phyloP scores from a whole-genome alignment of 2,329 filamentous ascomycete species.

The Diatrype stigma region DNA sequence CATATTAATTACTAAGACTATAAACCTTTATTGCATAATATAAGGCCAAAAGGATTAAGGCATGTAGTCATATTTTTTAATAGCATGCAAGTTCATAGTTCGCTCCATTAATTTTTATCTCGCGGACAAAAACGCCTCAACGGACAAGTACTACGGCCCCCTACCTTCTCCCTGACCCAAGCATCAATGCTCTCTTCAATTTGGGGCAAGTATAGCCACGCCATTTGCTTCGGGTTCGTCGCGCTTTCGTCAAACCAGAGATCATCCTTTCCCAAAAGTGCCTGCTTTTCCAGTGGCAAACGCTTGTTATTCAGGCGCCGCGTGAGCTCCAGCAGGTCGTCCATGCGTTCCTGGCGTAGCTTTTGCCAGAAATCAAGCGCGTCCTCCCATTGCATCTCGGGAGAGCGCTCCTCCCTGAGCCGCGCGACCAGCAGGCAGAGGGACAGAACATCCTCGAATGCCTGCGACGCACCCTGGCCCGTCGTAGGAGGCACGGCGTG shows the following conservation, averaged over 20 bases:
- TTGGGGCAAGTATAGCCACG: conserved; percentile 15
- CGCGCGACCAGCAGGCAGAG: conserved; percentile 13
- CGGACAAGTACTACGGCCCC: too few relatives aligned
- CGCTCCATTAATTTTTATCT: too few relatives aligned
- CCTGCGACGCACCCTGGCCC: conserved; percentile 17
- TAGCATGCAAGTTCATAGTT: too few relatives aligned
- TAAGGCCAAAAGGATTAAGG: too few relatives aligned
- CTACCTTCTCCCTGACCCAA: conserved; percentile 1
- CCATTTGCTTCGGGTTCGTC: conserved; percentile 17
- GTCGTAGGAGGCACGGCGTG: conserved; percentile 18
- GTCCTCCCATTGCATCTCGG: conserved; percentile 8
- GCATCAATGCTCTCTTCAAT: conserved; percentile 11
- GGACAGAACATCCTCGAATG: conserved; percentile 18
- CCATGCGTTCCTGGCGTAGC: conserved; percentile 19
- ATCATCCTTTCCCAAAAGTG: conserved; percentile 9
- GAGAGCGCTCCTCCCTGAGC: conserved; percentile 1
- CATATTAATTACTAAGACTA: too few relatives aligned
- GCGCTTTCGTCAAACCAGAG: conserved; percentile 16
- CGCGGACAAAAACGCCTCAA: too few relatives aligned
- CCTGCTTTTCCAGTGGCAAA: conserved; percentile 21
- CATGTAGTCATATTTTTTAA: too few relatives aligned
- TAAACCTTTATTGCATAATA: too few relatives aligned
- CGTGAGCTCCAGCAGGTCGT: conserved; percentile 14
- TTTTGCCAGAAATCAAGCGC: conserved; percentile 20
- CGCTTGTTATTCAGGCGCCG: conserved; percentile 18